Percentiles rank a stretch among this genome's conserved stretches.
Evolutionary conservation across 1,284 basidiomycete genomes (phyloP).

Genomic region (Austroboletus novae-zelandiae): DNA sequence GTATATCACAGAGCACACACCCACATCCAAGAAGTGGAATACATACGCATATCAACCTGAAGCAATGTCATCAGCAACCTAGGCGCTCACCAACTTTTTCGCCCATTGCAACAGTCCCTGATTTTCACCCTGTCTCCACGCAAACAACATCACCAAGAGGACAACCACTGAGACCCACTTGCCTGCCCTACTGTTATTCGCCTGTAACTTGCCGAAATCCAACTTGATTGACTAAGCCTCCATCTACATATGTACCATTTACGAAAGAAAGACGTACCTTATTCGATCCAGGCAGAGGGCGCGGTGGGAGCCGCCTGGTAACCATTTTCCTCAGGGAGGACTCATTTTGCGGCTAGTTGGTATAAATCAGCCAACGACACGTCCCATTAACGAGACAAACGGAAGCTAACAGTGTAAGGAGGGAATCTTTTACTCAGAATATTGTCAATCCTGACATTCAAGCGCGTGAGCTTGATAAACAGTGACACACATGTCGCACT

Average conservation of each 20-base stretch:
- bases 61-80: no score
- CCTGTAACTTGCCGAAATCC: constrained; percentile 1
- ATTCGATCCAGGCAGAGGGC: constrained; percentile 9
- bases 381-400: no score
- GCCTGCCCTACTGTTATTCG: no score
- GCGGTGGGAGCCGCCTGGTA: constrained; percentile 23
- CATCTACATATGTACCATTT: no score
- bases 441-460: constrained; percentile 49
- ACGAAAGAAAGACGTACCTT: constrained; percentile 8
- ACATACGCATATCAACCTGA: no score
- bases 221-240: constrained; percentile 15
- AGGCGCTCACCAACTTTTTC: no score
- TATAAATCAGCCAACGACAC: background rate
- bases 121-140: no score
- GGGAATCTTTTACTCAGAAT: constrained; percentile 60
- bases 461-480: background rate
- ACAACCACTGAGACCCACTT: no score
- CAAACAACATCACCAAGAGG: no score
- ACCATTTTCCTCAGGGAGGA: constrained; percentile 14
- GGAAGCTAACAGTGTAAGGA: constrained; percentile 53
- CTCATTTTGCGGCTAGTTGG: constrained; percentile 25
- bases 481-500: background rate
- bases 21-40: no score
- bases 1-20: no score
- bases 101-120: no score